Evolutionary conservation across 306 rosid species (phyloP).

Genomic region (Vigna unguiculata): DNA sequence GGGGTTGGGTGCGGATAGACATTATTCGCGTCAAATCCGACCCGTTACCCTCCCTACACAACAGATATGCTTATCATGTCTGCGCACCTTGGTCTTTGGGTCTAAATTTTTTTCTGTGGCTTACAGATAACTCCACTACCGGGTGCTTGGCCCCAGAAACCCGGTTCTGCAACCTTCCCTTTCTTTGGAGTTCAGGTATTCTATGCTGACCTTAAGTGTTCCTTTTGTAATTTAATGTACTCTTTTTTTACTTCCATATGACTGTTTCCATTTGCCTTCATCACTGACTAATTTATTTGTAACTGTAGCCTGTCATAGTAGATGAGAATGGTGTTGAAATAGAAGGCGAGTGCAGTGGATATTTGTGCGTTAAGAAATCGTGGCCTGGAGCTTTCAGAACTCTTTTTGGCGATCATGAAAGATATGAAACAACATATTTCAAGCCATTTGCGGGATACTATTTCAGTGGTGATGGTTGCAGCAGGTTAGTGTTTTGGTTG

Average conservation of each 20-base stretch:
- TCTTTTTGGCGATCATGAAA: slow-evolving; percentile 93
- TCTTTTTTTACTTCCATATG: slow-evolving; percentile 17
- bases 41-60: too few species aligned
- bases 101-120: slow-evolving; percentile 31
- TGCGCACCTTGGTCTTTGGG: slow-evolving; percentile 12
- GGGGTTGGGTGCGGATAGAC: too few species aligned
- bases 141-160: slow-evolving; percentile 99
- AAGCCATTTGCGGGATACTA: slow-evolving; percentile 96
- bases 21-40: too few species aligned
- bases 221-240: slow-evolving; percentile 31
- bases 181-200: slow-evolving; percentile 97
- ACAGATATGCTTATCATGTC: not conserved
- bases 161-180: slow-evolving; percentile 98
- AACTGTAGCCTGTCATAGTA: slow-evolving; percentile 81
- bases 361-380: slow-evolving; percentile 82
- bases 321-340: slow-evolving; percentile 94
- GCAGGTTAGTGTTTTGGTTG: slow-evolving; percentile 59
- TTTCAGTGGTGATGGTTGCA: slow-evolving; percentile 98
- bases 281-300: slow-evolving; percentile 41
- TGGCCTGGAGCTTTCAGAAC: slow-evolving; percentile 99
- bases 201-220: slow-evolving; percentile 27
- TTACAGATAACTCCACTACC: slow-evolving; percentile 95
- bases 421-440: slow-evolving; percentile 97
- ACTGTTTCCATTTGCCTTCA: slow-evolving; percentile 27
- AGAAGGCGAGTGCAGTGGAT: slow-evolving; percentile 95